phyloP scores from a whole-genome alignment of 148 eudicot species.

The Vaccinium macrocarpon region DNA sequence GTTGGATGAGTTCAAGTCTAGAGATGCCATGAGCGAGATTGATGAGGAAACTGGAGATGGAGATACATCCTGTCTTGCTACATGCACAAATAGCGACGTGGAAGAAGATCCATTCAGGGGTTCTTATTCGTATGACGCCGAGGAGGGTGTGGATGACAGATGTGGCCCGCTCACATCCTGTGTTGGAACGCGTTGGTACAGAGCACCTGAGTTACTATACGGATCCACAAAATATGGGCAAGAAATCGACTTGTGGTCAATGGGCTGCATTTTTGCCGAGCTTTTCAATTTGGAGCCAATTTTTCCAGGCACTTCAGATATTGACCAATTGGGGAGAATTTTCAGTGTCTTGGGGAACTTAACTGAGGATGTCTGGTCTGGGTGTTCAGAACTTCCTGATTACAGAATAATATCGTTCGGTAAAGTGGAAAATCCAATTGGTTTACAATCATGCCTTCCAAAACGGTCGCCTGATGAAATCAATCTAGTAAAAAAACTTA shows the following conservation, averaged over 20 bases:
- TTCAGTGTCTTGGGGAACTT: conserved; percentile 71
- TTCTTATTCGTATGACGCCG: conserved; percentile 49
- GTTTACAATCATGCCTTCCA: conserved; percentile 62
- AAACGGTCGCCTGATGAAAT: conserved; percentile 62
- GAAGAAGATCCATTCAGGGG: conserved; percentile 59
- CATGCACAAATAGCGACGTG: conserved; percentile 65
- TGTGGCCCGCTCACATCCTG: conserved; percentile 68
- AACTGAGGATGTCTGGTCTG: conserved; percentile 68
- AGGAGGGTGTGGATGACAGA: conserved; percentile 44
- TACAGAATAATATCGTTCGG: conserved; percentile 58
- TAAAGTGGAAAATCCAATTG: conserved; percentile 57
- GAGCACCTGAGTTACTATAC: conserved; percentile 86
- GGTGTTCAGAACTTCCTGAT: conserved; percentile 77
- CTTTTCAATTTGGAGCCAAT: conserved; percentile 69
- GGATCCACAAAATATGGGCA: conserved; percentile 81
- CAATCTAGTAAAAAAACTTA: conserved; percentile 58
- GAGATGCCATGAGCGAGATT: conserved; percentile 38
- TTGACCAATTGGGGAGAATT: conserved; percentile 81
- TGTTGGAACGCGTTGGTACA: conserved; percentile 96
- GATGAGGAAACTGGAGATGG: conserved; percentile 79
- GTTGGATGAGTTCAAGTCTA: conserved; percentile 43
- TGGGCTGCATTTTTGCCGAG: conserved; percentile 93
- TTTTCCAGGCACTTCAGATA: conserved; percentile 82
- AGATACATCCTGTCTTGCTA: conserved; percentile 83
- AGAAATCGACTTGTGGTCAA: conserved; percentile 86